A percentile compares a stretch with the other conserved stretches of the same genome.
Conservation (phyloP, 148 eudicot genomes). For the Rhododendron vialii region DNA sequence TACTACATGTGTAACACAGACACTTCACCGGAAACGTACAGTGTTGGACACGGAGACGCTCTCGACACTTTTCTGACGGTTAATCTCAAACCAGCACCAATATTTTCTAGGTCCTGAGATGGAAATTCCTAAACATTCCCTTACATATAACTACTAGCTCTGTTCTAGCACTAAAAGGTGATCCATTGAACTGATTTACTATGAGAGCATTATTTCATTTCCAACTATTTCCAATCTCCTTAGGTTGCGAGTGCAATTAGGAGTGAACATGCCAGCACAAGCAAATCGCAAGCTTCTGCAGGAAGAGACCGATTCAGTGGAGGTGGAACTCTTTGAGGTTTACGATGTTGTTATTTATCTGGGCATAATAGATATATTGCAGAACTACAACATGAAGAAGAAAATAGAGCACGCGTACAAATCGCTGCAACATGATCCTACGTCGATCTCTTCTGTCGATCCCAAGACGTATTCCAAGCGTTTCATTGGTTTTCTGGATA, state of each 20-base stretch:
- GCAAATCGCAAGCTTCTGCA: conserved; percentile 61
- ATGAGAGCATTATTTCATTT: not conserved
- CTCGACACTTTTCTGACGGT: not conserved
- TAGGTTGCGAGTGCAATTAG: conserved; percentile 89
- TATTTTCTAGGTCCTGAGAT: not conserved
- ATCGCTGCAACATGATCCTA: conserved; percentile 56
- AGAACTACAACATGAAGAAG: conserved; percentile 77
- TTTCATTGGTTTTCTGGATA: conserved; percentile 61
- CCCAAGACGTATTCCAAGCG: conserved; percentile 70
- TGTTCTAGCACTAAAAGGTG: not conserved
- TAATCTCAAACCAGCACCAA: not conserved
- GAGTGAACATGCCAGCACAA: conserved; percentile 96
- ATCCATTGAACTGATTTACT: not conserved
- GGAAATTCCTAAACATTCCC: not conserved
- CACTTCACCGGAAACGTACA: not conserved
- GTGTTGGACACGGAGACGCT: not conserved
- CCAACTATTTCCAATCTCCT: not conserved
- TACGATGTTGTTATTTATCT: conserved; percentile 91
- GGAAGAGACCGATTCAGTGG: conserved; percentile 45
- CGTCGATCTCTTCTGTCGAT: conserved; percentile 66
- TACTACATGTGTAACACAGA: not conserved
- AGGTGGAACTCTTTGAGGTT: conserved; percentile 84
- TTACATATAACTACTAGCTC: not conserved
- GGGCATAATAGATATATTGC: conserved; percentile 91
- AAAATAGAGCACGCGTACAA: conserved; percentile 70